Base-by-base conservation (phyloP, 768 basidiomycete genomes). In the Boletus bicolor region DNA sequence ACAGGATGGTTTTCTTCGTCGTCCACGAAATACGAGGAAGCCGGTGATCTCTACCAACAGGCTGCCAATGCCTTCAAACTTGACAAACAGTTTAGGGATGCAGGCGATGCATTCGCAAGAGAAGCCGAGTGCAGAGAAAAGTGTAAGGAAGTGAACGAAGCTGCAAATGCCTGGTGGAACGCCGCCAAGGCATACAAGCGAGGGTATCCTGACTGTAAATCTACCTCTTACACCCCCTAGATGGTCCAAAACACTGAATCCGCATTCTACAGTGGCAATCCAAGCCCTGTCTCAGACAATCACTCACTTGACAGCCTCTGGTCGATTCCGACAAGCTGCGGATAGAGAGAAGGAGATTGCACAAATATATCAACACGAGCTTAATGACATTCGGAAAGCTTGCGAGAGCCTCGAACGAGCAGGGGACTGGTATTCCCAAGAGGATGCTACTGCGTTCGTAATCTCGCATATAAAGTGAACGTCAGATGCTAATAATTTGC, bases 101-200 rank as follows among this genome's bases (percentile, higher is more conserved):
- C 93, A 1, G 97, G 97, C 4, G 91, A 95, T 72, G 84, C 91
- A 14, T 96, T 95, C 68, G 83, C 93, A 41, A 83, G 89, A 61
- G 97, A 98, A 68, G 97, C 96, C 1, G 94, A 98, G 64, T 97
- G 94, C 71, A 82, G 94, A 63, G 87, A 95, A 73, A 84, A 86
- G 57, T 87, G 85, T 65, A 87, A 89, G 45, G 96, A 98, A 73
- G 73, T 70, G 45, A 93, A 93, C 61, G 97, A 98, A 63, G 95
- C 96, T n/a, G 90, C 94, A 21, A 96, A 95, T 68, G 95, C 95
- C 9, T 98, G 89, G 88, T 98, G 96, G 91, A 97, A 96, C 69
- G 95, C 97, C 12, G 87, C 92, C 35, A 98, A 98, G 75, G 86
- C 89, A 11, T 99, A 91, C 79, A 99, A 98, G 78, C 82, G 89